phyloP scores from a whole-genome alignment of 2,329 filamentous ascomycete species.

The Aspergillus sojae region DNA sequence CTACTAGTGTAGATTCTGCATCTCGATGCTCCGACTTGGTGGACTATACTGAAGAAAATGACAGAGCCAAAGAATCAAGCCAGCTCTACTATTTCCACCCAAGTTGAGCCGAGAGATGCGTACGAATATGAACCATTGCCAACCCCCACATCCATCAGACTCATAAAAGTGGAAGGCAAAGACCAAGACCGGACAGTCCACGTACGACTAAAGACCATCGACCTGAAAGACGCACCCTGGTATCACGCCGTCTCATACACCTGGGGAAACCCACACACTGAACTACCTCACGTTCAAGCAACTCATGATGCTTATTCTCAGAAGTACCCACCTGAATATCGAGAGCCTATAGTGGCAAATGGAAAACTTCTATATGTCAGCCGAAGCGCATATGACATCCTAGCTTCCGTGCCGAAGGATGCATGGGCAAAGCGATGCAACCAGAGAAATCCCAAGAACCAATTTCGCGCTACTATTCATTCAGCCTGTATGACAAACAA shows the following conservation, averaged over 20 bases:
- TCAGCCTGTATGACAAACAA: neutral
- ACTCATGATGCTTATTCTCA: neutral
- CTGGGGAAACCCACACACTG: conserved; percentile 10
- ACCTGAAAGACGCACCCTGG: neutral
- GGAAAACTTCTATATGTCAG: neutral
- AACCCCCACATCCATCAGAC: conserved; percentile 6
- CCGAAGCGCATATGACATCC: conserved; percentile 1
- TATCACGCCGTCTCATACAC: conserved; percentile 11
- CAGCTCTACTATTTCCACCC: neutral
- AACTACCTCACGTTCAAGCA: neutral
- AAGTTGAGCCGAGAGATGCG: neutral
- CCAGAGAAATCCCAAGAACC: neutral
- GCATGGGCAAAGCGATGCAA: conserved; percentile 6
- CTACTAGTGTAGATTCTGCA: neutral
- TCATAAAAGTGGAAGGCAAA: neutral
- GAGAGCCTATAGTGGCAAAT: neutral
- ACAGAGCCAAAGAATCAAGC: neutral
- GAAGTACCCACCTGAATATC: neutral
- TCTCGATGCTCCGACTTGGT: neutral
- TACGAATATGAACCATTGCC: conserved; percentile 2
- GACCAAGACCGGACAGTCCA: neutral
- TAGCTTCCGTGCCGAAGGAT: neutral
- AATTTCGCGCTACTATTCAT: conserved; percentile 5
- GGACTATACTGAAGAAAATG: neutral
- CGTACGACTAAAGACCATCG: neutral